phyloP scores from a whole-genome alignment of 768 basidiomycete genomes.

The Tylopilus sp. region DNA sequence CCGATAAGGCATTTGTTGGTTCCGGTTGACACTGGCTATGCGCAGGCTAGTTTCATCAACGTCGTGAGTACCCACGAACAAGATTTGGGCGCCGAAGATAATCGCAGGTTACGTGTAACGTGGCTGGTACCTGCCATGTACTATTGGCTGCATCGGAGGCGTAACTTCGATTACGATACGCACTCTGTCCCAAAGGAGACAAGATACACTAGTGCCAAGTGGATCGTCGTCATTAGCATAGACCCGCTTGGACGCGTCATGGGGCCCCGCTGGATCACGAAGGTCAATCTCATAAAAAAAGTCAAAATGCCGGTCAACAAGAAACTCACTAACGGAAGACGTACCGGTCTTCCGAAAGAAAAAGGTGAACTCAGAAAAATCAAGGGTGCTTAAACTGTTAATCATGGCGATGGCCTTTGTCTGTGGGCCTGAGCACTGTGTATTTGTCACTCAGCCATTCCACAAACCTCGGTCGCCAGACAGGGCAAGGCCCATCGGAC shows the following conservation, averaged over 20 bases:
- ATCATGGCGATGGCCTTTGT: too few relatives aligned
- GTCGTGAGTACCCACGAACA: neutral
- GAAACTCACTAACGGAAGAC: too few relatives aligned
- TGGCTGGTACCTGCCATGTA: neutral
- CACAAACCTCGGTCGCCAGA: neutral
- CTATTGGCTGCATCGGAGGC: neutral
- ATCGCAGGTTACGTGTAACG: neutral
- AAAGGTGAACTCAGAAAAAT: too few relatives aligned
- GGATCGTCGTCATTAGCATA: neutral
- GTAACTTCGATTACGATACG: neutral
- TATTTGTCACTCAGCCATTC: neutral
- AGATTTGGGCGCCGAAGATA: neutral
- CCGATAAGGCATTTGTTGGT: neutral
- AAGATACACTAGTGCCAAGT: neutral
- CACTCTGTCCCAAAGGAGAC: neutral
- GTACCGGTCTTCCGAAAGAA: too few relatives aligned
- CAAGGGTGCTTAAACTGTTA: too few relatives aligned
- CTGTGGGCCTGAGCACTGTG: neutral
- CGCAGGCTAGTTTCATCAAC: neutral
- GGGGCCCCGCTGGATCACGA: neutral
- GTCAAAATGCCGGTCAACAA: neutral
- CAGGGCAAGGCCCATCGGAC: neutral
- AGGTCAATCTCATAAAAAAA: neutral
- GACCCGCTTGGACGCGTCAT: neutral
- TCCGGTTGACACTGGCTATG: neutral